phyloP scores from a whole-genome alignment of 306 rosid genomes.

The Mucuna pruriens region DNA sequence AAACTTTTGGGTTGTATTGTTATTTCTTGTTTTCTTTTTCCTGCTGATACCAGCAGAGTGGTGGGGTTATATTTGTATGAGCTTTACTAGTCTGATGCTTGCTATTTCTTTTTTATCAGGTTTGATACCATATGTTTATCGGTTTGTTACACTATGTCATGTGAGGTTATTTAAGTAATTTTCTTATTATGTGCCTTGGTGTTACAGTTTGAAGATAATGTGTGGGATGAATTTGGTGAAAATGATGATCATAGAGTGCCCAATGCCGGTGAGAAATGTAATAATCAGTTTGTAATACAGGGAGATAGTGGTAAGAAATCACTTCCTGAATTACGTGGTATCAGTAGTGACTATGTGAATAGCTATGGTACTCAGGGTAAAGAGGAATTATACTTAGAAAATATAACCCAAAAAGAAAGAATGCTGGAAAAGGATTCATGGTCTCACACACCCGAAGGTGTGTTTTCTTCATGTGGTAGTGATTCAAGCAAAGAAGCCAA shows the following conservation, averaged over 20 bases:
- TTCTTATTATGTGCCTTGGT: slow-evolving; percentile 34
- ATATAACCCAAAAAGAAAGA: slow-evolving; percentile 43
- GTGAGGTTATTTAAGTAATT: not conserved
- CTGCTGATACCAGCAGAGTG: slow-evolving; percentile 6
- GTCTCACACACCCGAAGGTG: slow-evolving; percentile 59
- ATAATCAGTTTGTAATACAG: slow-evolving; percentile 42
- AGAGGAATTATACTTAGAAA: slow-evolving; percentile 44
- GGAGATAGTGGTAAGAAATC: slow-evolving; percentile 51
- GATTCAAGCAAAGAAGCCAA: slow-evolving; percentile 56
- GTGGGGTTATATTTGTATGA: not conserved
- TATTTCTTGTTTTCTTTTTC: not conserved
- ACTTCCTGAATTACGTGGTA: slow-evolving; percentile 41
- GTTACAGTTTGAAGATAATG: slow-evolving; percentile 70
- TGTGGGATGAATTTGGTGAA: slow-evolving; percentile 64
- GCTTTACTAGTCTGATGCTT: slow-evolving; percentile 10
- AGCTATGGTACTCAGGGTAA: slow-evolving; percentile 41
- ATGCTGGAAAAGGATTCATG: slow-evolving; percentile 71
- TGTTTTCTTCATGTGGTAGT: slow-evolving; percentile 55
- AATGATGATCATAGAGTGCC: slow-evolving; percentile 64
- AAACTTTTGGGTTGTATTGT: not conserved
- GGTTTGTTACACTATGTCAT: not conserved
- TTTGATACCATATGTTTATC: not conserved
- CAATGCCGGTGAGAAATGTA: slow-evolving; percentile 45
- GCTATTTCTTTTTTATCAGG: slow-evolving; percentile 29
- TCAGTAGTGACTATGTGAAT: slow-evolving; percentile 44